A percentile compares a stretch with the other conserved stretches of the same genome.
These are phyloP conservation scores for Aaosphaeria pasadenensis DNA, from an alignment of 2,329 filamentous ascomycete species.

Conservation along the genomic window DNA sequence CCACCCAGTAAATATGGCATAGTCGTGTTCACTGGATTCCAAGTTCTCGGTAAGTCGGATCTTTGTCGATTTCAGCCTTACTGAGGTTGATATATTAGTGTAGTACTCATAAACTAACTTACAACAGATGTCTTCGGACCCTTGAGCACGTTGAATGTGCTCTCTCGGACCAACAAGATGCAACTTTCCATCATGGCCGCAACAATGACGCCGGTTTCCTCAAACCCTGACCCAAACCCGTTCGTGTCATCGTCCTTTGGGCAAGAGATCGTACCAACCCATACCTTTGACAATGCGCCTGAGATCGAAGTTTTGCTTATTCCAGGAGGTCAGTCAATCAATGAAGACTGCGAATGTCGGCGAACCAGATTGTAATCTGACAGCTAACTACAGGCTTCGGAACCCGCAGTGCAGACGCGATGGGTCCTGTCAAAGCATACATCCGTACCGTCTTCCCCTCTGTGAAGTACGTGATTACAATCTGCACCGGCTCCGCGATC, in stretches of 20 bases:
- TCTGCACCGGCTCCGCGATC: constrained; percentile 61
- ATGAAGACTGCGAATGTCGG: background rate
- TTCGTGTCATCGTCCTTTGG: background rate
- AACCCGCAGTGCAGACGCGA: constrained; percentile 17
- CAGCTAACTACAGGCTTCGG: constrained; percentile 31
- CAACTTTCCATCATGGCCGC: constrained; percentile 17
- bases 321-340: constrained; percentile 49
- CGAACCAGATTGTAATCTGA: background rate
- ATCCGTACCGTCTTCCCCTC: constrained; percentile 43
- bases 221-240: constrained; percentile 5
- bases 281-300: background rate
- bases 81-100: background rate
- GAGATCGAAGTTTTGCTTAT: constrained; percentile 59
- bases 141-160: constrained; percentile 40
- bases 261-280: background rate
- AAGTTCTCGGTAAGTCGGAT: constrained; percentile 8
- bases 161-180: constrained; percentile 19
- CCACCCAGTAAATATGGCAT: constrained; percentile 7
- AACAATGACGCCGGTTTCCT: constrained; percentile 29
- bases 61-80: background rate
- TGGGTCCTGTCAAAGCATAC: constrained; percentile 31
- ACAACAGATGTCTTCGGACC: constrained; percentile 34
- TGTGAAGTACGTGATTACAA: constrained; percentile 55
- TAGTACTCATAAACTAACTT: background rate
- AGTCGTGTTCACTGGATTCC: constrained; percentile 28